Base-by-base conservation (phyloP, 345 rosid species). In the Rhodamnia argentea region DNA sequence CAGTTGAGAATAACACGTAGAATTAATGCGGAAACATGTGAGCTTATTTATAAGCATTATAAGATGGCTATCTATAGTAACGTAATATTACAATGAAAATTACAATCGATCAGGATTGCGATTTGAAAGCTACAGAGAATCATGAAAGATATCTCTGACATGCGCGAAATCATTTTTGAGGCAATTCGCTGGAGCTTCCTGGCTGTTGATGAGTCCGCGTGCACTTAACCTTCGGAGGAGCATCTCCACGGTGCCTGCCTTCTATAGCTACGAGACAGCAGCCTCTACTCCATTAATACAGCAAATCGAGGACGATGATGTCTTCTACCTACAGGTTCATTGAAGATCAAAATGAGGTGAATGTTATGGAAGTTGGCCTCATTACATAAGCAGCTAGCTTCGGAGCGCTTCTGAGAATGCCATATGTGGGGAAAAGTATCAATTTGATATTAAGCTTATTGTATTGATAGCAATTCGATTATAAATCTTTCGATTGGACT, bases 281-380 rank as follows among this genome's bases (percentile, higher is more conserved):
- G 44, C 23, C 44, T 16, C 18, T 64, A 1, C 78, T 29, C 44
- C 44, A 16, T 32, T 8, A 16, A 64, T 32, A 20, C 44, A 29
- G 42, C 3, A 10, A 10, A 8, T 20, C 23, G 44, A 64, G 6
- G 76, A 64, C 42, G 42, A 64, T 22, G 44, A 64, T 64, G 44
- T 32, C 44, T 4, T 10, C 3, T 40, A 40, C 23, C 23, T 5
- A 18, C 4, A 9, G 78, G 54, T 32, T 64, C 78, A 32, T 8
- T 1, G 18, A 16, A 16, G 1, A 1, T 32, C 7, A 3, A 9
- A 4, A 32, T 5, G 44, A 0, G 78, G 10, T 5, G 24, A 64
- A 64, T 64, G 78, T 18, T 20, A 32, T 3, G 44, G 44, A 8
- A 32, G 76, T 64, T 4, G 78, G 44, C 3, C 24, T 40, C 44